Base-by-base conservation (phyloP, 495 filamentous ascomycete genomes). In the Bacidia rubella region DNA sequence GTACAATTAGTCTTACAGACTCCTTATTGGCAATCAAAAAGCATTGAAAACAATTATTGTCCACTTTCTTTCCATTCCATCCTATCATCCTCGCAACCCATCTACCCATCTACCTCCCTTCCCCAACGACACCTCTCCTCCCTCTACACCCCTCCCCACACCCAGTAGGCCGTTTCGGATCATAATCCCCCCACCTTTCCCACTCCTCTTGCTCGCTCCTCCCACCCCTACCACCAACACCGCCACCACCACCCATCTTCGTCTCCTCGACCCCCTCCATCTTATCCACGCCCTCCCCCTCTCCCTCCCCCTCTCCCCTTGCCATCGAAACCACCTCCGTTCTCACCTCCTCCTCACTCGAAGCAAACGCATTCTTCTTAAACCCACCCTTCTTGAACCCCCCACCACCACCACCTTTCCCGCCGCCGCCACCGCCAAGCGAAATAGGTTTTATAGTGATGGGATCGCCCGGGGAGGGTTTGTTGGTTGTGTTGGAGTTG, bases 401-500 rank as follows among this genome's bases (percentile, higher is more conserved):
- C 0, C 69, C 73, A 3, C 57, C 61, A 11, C 58, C 63, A 22
- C 40, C 59, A 26, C 49, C 54, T 12, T 54, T 47, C 11, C 51
- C 47, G 11, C 26, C 29, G 26, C 5, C 27, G 26, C 17, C 47
- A 2, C 9, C 25, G 11, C 32, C 40, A 1, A 55, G 40, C 12
- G 58, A 58, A 12, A 58, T 41, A 1, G 59, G 59, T 32, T 61
- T 56, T 1, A 58, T 61, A n/a, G 44, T 50, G n/a, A 61, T 53
- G 11, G 68, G 73, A 17, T 71, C 74, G 49, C 75, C 68, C 35
- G 70, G 70, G 59, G 85, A 81, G 25, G 80, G 78, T 58, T 82
- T 83, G 48, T 77, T 76, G 65, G 88, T 85, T 25, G 83, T 81
- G 59, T 78, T 78, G 24, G 82, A 72, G 9, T 83, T 83, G 58